Evolutionary conservation across 1,284 basidiomycete genomes (phyloP).

Genomic region (Cystobasidium sp.): DNA sequence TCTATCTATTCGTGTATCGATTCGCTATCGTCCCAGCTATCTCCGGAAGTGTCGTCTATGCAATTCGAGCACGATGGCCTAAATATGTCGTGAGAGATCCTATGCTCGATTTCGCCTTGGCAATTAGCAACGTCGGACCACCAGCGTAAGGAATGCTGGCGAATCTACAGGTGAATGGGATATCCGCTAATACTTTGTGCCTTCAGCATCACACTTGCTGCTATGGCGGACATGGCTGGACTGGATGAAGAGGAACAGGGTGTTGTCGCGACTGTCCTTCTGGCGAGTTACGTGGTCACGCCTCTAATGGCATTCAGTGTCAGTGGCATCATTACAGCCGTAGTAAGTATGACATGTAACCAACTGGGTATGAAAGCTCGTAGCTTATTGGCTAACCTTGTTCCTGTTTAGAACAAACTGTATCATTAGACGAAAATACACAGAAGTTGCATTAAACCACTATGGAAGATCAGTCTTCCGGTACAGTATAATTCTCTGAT

Average conservation of each 20-base stretch:
- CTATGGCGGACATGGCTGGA: constrained; percentile 49
- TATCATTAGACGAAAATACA: too few relatives aligned
- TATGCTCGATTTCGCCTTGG: constrained; percentile 55
- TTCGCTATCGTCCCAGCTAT: constrained; percentile 55
- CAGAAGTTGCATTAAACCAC: too few relatives aligned
- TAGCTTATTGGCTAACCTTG: neutral
- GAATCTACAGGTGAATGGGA: neutral
- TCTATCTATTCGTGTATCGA: constrained; percentile 55
- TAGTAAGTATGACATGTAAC: constrained; percentile 10
- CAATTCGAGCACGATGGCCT: constrained; percentile 48
- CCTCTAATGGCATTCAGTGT: constrained; percentile 31
- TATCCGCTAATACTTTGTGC: neutral
- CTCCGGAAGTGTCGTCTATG: constrained; percentile 52
- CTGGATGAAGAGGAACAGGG: constrained; percentile 36
- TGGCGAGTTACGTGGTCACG: constrained; percentile 39
- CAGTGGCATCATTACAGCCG: constrained; percentile 15
- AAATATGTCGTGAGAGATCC: constrained; percentile 49
- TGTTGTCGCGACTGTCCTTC: constrained; percentile 35
- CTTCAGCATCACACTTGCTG: constrained; percentile 53
- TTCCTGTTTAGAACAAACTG: neutral
- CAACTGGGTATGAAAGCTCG: neutral
- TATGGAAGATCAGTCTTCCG: too few relatives aligned
- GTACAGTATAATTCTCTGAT: too few relatives aligned
- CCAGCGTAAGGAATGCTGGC: constrained; percentile 50
- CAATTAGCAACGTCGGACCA: constrained; percentile 55